A percentile compares a stretch with the other conserved stretches of the same genome.
Evolutionary conservation across 2,329 filamentous ascomycete species (phyloP).

Genomic region (Cercospora sojina): DNA sequence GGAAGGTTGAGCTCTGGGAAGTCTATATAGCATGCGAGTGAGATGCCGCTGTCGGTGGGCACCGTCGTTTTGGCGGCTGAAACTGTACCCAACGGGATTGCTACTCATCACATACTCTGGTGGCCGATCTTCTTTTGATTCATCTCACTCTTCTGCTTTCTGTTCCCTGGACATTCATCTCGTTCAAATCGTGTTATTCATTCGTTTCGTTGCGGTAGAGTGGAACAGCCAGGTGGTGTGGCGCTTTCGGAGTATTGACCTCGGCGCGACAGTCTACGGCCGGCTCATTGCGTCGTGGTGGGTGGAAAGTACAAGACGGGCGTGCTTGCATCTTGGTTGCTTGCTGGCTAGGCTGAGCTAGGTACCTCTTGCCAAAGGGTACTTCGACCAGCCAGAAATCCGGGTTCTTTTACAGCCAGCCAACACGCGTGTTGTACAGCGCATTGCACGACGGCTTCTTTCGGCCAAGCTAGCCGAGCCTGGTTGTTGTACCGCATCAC

Average conservation of each 20-base stretch:
- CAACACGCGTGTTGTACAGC: neutral
- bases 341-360: neutral
- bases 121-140: neutral
- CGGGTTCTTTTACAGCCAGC: neutral
- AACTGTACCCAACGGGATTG: neutral
- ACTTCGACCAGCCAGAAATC: neutral
- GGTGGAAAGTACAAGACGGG: neutral
- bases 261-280: neutral
- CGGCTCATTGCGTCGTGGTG: neutral
- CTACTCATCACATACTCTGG: neutral
- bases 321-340: neutral
- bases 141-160: neutral
- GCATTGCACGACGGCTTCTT: neutral
- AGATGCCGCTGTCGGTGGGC: neutral
- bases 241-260: conserved; percentile 1
- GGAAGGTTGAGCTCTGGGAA: neutral
- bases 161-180: neutral
- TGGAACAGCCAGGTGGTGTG: neutral
- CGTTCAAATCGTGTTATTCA: neutral
- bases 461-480: neutral
- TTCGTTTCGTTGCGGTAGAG: neutral
- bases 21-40: neutral
- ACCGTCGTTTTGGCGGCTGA: neutral
- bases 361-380: neutral
- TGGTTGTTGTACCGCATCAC: neutral